A percentile compares a stretch with the other conserved stretches of the same genome.
phyloP scores from a whole-genome alignment of 345 rosid species.

The Mangifera indica region DNA sequence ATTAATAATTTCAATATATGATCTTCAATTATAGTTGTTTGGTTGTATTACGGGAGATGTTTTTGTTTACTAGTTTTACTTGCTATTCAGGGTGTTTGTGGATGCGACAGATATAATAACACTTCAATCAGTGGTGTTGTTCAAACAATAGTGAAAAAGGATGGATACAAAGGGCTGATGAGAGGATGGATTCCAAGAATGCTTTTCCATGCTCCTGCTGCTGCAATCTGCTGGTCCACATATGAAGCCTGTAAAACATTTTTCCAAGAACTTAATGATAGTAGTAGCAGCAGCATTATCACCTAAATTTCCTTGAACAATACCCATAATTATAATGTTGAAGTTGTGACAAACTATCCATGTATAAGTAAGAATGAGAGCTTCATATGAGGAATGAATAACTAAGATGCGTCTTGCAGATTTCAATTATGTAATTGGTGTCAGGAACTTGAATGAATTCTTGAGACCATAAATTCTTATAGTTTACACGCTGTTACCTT shows the following conservation, averaged over 20 bases:
- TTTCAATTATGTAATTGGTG: conserved; percentile 10
- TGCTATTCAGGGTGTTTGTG: conserved; percentile 82
- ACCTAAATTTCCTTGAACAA: conserved; percentile 35
- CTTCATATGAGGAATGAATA: conserved; percentile 18
- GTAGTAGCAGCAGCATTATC: conserved; percentile 28
- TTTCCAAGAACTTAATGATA: conserved; percentile 56
- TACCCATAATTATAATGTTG: conserved; percentile 16
- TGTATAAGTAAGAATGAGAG: conserved; percentile 15
- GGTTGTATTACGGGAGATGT: not conserved
- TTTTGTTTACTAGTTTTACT: not conserved
- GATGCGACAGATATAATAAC: conserved; percentile 83
- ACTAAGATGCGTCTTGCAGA: not conserved
- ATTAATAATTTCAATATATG: not conserved
- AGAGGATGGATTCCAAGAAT: conserved; percentile 98
- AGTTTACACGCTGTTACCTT: conserved; percentile 24
- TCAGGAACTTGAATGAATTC: not conserved
- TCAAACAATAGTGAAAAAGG: conserved; percentile 62
- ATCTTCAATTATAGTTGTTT: not conserved
- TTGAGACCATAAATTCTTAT: conserved; percentile 9
- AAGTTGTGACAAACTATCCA: conserved; percentile 11
- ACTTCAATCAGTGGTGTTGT: conserved; percentile 72
- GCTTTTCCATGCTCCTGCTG: conserved; percentile 99
- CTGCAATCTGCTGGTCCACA: conserved; percentile 96
- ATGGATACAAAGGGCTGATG: conserved; percentile 78
- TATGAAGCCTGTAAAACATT: conserved; percentile 78